Evolutionary conservation across 2,329 filamentous ascomycete genomes (phyloP), one percentile per base, ranked within the genome.

Genomic region (Trichophyton mentagrophytes): DNA sequence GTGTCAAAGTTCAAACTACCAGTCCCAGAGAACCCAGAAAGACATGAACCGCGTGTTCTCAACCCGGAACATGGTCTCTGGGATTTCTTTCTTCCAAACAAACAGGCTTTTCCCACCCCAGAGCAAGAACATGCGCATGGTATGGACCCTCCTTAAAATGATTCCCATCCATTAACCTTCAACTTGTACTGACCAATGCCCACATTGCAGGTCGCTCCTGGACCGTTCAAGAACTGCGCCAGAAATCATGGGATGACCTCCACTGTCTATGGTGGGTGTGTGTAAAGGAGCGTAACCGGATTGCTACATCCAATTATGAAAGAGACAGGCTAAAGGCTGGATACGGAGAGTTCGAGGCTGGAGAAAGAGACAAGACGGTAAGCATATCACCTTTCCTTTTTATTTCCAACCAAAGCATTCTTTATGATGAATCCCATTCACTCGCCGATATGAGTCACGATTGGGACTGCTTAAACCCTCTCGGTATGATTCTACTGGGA

Each of bases 211-310:
- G 93, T 15, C 83, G 93, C 60, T 79, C 84, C 30, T 99, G 93
- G 93, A 85, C 82, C 9, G 85, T 88, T 6, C 83, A 89, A 75
- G 93, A 99, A 77, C 79, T 99, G 69, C 83, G 91, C 64, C 80
- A 82, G 64, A 96, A 96, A 77, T 90, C 87, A 64, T 99, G 90
- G 89, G 89, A 96, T 64, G 91, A 97, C 73, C 77, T 99, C 68
- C 91, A 97, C 74, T 79, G 80, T 64, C 80, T 99, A 69, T 99
- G 92, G 90, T 99, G 91, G 90, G 83, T 90, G 60, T 97, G 93
- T 72, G 82, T 87, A 63, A 90, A 89, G 77, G 93, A 99, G 77
- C 81, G 88, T 68, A 99, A 99, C 76, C 83, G 89, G 66, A 83
- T 97, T 67, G 80, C 84, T n/a, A 97, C 95, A 33, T 85, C 87